Conservation (phyloP, 2,329 filamentous ascomycete species). For the Endocalyx cinctus region DNA sequence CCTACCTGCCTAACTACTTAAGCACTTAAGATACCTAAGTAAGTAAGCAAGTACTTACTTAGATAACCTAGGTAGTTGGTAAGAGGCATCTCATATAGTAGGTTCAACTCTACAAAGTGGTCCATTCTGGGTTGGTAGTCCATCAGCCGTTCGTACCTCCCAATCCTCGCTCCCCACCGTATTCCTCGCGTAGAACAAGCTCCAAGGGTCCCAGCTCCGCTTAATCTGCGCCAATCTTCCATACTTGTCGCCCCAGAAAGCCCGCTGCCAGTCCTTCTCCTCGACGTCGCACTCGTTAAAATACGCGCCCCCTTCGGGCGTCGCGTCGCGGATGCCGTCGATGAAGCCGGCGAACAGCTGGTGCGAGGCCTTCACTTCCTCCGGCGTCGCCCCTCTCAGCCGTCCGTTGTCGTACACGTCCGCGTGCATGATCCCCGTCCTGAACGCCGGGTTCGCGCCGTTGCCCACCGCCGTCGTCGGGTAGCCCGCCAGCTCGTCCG, state of each 20-base stretch:
- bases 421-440: conserved; percentile 29
- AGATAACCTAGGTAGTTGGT: too few relatives aligned
- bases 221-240: conserved; percentile 38
- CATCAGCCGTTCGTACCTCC: conserved; percentile 30
- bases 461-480: conserved; percentile 23
- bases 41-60: too few relatives aligned
- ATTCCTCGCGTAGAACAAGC: conserved; percentile 43
- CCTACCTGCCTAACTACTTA: too few relatives aligned
- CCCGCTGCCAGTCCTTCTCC: conserved; percentile 39
- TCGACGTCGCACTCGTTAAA: conserved; percentile 48
- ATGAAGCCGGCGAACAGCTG: conserved; percentile 16
- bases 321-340: conserved; percentile 25
- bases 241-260: conserved; percentile 46
- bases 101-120: conserved; percentile 29
- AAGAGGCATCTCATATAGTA: too few relatives aligned
- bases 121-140: conserved; percentile 29
- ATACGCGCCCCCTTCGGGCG: conserved; percentile 40
- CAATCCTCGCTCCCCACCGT: conserved; percentile 49
- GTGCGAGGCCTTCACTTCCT: conserved; percentile 16
- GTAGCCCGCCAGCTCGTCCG: conserved; percentile 25
- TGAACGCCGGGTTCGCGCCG: conserved; percentile 40
- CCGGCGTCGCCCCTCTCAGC: conserved; percentile 15
- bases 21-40: too few relatives aligned
- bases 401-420: conserved; percentile 22
- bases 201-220: conserved; percentile 39